Evolutionary conservation across 306 rosid genomes (phyloP).

Genomic region (Dicorynia guianensis): DNA sequence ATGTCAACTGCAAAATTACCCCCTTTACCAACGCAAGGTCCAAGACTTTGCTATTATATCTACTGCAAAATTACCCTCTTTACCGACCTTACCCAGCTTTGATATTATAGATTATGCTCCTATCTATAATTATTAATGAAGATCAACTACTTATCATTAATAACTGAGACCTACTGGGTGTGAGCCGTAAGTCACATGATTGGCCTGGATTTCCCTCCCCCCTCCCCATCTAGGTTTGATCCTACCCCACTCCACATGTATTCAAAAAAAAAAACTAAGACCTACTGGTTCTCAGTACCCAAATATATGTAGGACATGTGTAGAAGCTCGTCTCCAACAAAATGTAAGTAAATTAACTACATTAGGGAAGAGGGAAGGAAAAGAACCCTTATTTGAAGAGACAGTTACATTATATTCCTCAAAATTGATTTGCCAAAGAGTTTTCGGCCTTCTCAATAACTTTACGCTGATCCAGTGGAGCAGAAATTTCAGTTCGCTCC

Average conservation of each 20-base stretch:
- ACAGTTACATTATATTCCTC: slow-evolving; percentile 20
- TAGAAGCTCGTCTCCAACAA: slow-evolving; percentile 13
- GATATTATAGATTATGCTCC: slow-evolving; percentile 15
- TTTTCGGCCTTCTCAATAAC: slow-evolving; percentile 43
- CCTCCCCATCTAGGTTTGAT: too few relatives aligned
- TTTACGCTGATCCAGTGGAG: slow-evolving; percentile 40
- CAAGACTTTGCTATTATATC: background rate
- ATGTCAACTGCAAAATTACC: too few relatives aligned
- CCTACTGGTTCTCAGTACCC: background rate
- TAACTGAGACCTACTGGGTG: slow-evolving; percentile 4
- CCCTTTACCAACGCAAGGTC: too few relatives aligned
- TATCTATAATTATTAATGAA: slow-evolving; percentile 21
- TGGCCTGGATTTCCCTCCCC: too few relatives aligned
- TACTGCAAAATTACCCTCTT: background rate
- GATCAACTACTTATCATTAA: background rate
- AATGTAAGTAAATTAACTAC: background rate
- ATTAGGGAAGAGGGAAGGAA: background rate
- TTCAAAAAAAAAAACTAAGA: slow-evolving; percentile 14
- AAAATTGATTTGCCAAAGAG: slow-evolving; percentile 48
- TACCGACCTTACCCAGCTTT: background rate
- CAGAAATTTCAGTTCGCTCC: slow-evolving; percentile 33
- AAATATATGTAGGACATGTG: slow-evolving; percentile 11
- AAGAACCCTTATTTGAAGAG: slow-evolving; percentile 35
- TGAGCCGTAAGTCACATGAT: too few relatives aligned
- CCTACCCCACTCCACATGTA: too few relatives aligned